Base-by-base conservation (phyloP, 2,329 filamentous ascomycete genomes). In the Cyclaneusma minus region DNA sequence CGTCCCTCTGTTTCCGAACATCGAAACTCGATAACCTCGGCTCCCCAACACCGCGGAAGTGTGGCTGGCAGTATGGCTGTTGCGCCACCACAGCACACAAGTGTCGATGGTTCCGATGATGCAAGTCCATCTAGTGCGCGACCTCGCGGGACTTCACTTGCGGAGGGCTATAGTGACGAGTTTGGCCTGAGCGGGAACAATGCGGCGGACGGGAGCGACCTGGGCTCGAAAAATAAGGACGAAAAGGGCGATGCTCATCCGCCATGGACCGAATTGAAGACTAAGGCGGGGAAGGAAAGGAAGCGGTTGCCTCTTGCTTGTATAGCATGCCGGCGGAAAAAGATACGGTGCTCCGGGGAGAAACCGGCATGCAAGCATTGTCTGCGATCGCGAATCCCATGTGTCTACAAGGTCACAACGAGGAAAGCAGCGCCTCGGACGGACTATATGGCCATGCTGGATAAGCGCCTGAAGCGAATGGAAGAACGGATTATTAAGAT, bases 361-460 rank as follows among this genome's bases (percentile, higher is more conserved):
- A 95, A 94, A 52, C 89, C 89, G 3, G 82, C 85, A 1, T 98
- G 89, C 61, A 94, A 93, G 51, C 89, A 95, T 54, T 95, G 89
- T 47, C 62, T 91, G 32, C 71, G 85, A 30, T 92, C 87, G 27
- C 71, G 87, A 22, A 91, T 92, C 40, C 87, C 87, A 2, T 98
- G 89, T 48, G 85, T 95, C 4, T 98, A 95, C 63, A 95, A 95
- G 47, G 83, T 93, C 32, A 95, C 85, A 0, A 84, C 85, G 4
- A 68, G 89, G 33, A 95, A 95, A 51, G 84, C 87, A 2, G 84
- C 85, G 3, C 89, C 89, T 3, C 68, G 89, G 27, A 95, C 89
- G 11, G 89, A 95, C 52, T 95, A 95, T 52, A 95, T 95, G 89
- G 84, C 85, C 21, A 95, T 95, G 84, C 58, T 95, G 41, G 89